A percentile compares a stretch with the other conserved stretches of the same genome.
Evolutionary conservation across 2,329 filamentous ascomycete species (phyloP).

Genomic region (Xylaria sp.): DNA sequence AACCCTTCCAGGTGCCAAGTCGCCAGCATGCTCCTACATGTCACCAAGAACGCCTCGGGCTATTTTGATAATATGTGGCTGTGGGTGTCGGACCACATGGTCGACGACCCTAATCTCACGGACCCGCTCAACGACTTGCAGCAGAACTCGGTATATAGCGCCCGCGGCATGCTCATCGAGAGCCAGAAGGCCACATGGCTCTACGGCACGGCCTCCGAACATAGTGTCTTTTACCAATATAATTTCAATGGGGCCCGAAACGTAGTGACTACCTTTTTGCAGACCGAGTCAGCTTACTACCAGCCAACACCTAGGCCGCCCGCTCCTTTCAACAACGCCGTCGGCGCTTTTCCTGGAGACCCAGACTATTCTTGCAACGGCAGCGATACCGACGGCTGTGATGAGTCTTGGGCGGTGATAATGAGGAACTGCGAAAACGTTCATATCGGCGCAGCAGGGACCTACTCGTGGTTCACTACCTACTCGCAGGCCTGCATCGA

Average conservation of each 20-base stretch:
- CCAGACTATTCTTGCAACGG: slow-evolving; percentile 27
- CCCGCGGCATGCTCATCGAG: slow-evolving; percentile 61
- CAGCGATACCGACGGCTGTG: slow-evolving; percentile 53
- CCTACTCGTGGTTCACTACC: slow-evolving; percentile 36
- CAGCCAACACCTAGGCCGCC: slow-evolving; percentile 71
- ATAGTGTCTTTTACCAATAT: slow-evolving; percentile 75
- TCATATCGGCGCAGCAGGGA: slow-evolving; percentile 69
- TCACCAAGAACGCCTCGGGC: slow-evolving; percentile 52
- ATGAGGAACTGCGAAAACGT: slow-evolving; percentile 66
- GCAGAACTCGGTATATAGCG: slow-evolving; percentile 53
- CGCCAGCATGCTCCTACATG: slow-evolving; percentile 57
- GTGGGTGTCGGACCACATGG: slow-evolving; percentile 59
- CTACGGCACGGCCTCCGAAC: slow-evolving; percentile 72
- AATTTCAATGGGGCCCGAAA: slow-evolving; percentile 69
- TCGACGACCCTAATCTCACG: slow-evolving; percentile 55
- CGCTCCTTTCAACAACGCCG: slow-evolving; percentile 61
- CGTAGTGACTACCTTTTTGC: slow-evolving; percentile 71
- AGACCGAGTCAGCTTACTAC: slow-evolving; percentile 78
- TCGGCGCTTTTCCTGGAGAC: slow-evolving; percentile 52
- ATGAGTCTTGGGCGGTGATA: slow-evolving; percentile 72
- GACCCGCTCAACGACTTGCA: slow-evolving; percentile 2
- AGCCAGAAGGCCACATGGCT: slow-evolving; percentile 64
- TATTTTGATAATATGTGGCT: slow-evolving; percentile 59
- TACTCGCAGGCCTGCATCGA: slow-evolving; percentile 31
- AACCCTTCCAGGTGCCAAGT: slow-evolving; percentile 52